Evolutionary conservation across 108 stramenopile genomes (phyloP), one percentile per base, ranked within the genome.

Genomic region (Cylindrotheca fusiformis): DNA sequence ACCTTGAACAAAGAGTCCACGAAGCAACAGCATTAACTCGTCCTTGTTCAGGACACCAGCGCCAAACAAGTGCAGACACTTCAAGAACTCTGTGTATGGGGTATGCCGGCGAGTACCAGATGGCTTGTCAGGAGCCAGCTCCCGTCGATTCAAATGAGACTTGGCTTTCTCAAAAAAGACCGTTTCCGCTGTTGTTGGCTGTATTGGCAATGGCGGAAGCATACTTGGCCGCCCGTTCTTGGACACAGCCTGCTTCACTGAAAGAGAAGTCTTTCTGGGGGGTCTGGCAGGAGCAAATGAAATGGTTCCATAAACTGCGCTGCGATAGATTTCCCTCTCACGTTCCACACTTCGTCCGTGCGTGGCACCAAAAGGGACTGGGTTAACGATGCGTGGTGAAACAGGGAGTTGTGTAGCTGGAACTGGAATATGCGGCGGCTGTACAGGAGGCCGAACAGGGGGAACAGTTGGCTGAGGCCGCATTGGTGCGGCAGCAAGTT

Each of bases 51-150:
- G 52, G 18, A 97, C 75, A 21, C 94, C 94, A 2, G 83, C 68
- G 18, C 88, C 93, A 71, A 83, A 95, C 48, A 97, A 69, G 63
- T 94, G 93, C 32, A 96, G 55, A 46, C 85, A 84, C 71, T 97
- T 97, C 49, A 97, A 68, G 63, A 99, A 97, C 73, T 97, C 97
- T 33, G 78, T 58, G 48, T 90, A 83, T 18, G 93, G 93, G 27
- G 93, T 90, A 45, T 90, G 83, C n/a, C 83, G 79, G 33, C 61
- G 56, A 14, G 63, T 55, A 22, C 77, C 79, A n/a, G 78, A 58
- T 18, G 87, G 77, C 57, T 89, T 91, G 54, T 90, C 90, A 26
- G 89, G 83, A 20, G 78, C 76, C 25, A 94, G 75, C 51, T 90
- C 93, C 25, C 70, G 72, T n/a, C 84, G 73, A 48, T 71, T 70